Evolutionary conservation across 2,329 filamentous ascomycete species (phyloP).

Genomic region (Cryphonectria parasitica): DNA sequence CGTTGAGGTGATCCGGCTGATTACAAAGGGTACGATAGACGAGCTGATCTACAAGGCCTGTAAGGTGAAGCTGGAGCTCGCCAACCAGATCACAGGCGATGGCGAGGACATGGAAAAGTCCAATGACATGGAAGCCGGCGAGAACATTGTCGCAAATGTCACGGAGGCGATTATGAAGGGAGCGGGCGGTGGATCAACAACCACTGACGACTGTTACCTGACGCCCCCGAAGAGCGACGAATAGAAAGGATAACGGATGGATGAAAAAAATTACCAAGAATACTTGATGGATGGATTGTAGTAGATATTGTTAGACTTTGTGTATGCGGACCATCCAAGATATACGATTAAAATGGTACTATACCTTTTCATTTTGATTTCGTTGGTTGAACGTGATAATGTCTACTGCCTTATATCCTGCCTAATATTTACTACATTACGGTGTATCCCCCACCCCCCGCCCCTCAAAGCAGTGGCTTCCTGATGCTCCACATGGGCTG

Average conservation of each 20-base stretch:
- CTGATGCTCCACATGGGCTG: not conserved
- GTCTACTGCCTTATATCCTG: not conserved
- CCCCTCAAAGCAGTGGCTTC: not conserved
- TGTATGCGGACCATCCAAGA: not conserved
- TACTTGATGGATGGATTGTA: not conserved
- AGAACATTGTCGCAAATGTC: slow-evolving; percentile 19
- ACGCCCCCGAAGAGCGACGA: slow-evolving; percentile 23
- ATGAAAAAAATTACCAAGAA: not conserved
- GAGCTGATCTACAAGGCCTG: slow-evolving; percentile 92
- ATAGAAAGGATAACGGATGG: not conserved
- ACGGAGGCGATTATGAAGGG: slow-evolving; percentile 21
- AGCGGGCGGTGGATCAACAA: slow-evolving; percentile 7
- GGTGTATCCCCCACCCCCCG: too few species aligned
- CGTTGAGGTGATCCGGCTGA: slow-evolving; percentile 86
- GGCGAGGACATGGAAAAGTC: slow-evolving; percentile 26
- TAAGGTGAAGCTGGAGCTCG: slow-evolving; percentile 89
- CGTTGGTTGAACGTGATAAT: not conserved
- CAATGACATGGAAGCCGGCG: not conserved
- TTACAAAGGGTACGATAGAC: slow-evolving; percentile 83
- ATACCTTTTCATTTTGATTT: not conserved
- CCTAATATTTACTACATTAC: not conserved
- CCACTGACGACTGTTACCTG: slow-evolving; percentile 10
- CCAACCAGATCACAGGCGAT: slow-evolving; percentile 59
- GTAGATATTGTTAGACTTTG: not conserved
- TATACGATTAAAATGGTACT: not conserved